Evolutionary conservation across 805 yeast species (phyloP), one percentile per base, ranked within the genome.

Genomic region (Ogataea thermomethanolica): DNA sequence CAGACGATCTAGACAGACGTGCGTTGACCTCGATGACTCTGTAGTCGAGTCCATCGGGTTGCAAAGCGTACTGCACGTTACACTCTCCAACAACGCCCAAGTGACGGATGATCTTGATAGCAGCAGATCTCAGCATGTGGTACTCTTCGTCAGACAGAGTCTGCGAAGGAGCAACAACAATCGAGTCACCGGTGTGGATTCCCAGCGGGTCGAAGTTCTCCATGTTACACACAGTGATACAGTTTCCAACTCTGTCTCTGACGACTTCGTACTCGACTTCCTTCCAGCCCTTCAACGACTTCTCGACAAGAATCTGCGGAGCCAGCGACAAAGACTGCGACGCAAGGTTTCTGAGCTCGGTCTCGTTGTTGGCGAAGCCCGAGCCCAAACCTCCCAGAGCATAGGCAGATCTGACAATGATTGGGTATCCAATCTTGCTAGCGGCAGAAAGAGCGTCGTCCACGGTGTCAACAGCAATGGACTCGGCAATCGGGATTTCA

Each of bases 71-170:
- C 68, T 91, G 99, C 58, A 91, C 88, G 71, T 91, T 91, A 76
- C 99, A 91, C 71, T 91, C 99, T 73, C 99, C 99, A 61, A 91
- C 98, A 61, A 91, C 99, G 58, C 98, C 98, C 57, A 91, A 74
- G 62, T 91, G 99, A 67, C 98, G 82, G 54, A 91, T 93, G 48
- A 91, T 95, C 50, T 91, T 93, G 54, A 93, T 91, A 33, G 99
- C 99, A 33, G 99, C 88, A 35, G 97, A 84, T 71, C 99, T 82
- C 62, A 91, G 76, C 98, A 93, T 93, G 70, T 91, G 87, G 71
- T 90, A 91, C 59, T 91, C 99, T 64, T 87, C 96, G 63, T 91
- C 98, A 15, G 96, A 84, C 50, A 91, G 71, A 30, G 99, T 91
- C 72, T 91, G 99, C 32, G 97, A 90, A 35, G 99, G 99, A 39